Conservation (phyloP, 305 asterid genomes). For the Fraxinus latifolia region DNA sequence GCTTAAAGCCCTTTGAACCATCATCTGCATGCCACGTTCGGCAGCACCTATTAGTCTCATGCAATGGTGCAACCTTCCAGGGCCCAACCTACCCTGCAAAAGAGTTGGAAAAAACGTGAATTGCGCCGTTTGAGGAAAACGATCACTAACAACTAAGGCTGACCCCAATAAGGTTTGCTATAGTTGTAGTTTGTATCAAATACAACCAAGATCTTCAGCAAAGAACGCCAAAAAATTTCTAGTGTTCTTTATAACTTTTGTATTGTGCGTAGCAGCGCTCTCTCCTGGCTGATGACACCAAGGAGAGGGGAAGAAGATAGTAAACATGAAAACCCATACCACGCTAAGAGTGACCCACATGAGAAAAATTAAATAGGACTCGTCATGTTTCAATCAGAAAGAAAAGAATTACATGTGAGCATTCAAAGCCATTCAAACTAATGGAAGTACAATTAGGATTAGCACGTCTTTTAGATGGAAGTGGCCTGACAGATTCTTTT, state of each 20-base stretch:
- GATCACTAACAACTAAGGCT: neutral
- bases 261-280: neutral
- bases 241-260: neutral
- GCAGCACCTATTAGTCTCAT: constrained; percentile 95
- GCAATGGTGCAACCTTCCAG: constrained; percentile 96
- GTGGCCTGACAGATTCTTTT: neutral
- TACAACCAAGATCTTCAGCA: neutral
- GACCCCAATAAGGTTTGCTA: neutral
- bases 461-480: neutral
- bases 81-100: constrained; percentile 88
- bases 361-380: neutral
- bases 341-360: neutral
- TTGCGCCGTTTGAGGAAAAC: neutral
- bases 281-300: neutral
- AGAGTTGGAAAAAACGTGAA: constrained; percentile 14
- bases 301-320: neutral
- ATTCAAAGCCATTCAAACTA: neutral
- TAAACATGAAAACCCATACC: neutral
- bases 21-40: constrained; percentile 88
- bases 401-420: neutral
- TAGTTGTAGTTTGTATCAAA: neutral
- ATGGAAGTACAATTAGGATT: neutral
- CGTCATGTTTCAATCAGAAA: neutral
- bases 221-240: neutral
- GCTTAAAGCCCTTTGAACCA: constrained; percentile 77